phyloP scores from a whole-genome alignment of 2,329 filamentous ascomycete genomes.

The Hymenoscyphus albidus region DNA sequence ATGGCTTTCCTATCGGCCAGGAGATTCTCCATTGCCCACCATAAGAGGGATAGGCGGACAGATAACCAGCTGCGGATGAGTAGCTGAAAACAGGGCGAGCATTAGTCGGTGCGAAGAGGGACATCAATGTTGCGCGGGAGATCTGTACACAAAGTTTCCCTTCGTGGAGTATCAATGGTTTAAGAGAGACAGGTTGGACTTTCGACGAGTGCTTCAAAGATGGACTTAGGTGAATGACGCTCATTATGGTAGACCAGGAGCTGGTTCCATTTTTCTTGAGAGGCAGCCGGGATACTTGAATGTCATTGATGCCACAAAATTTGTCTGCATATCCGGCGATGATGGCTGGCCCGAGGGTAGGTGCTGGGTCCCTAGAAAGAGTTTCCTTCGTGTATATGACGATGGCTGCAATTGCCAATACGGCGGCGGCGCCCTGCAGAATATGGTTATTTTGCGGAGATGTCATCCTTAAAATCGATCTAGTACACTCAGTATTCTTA shows the following conservation, averaged over 20 bases:
- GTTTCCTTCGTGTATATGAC: neutral
- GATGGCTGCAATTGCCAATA: slow-evolving; percentile 2
- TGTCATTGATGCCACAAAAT: neutral
- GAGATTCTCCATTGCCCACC: slow-evolving; percentile 35
- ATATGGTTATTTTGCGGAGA: neutral
- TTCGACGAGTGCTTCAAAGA: neutral
- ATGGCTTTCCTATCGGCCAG: slow-evolving; percentile 34
- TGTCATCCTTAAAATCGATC: neutral
- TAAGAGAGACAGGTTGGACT: neutral
- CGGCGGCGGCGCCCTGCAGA: neutral
- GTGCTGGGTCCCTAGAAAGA: neutral
- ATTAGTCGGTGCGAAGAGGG: slow-evolving; percentile 25
- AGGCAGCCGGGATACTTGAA: slow-evolving; percentile 3
- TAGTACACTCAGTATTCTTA: neutral
- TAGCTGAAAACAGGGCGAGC: slow-evolving; percentile 33
- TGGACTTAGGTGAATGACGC: neutral
- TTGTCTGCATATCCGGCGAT: neutral
- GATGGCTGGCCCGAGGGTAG: neutral
- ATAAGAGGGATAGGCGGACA: slow-evolving; percentile 35
- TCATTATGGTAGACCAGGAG: slow-evolving; percentile 1
- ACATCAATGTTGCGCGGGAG: slow-evolving; percentile 5
- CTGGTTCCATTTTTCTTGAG: neutral
- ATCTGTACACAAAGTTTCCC: slow-evolving; percentile 4
- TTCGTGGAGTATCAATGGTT: slow-evolving; percentile 6
- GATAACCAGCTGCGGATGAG: slow-evolving; percentile 34